phyloP scores from a whole-genome alignment of 2,329 filamentous ascomycete species.

The Aaosphaeria arxii region DNA sequence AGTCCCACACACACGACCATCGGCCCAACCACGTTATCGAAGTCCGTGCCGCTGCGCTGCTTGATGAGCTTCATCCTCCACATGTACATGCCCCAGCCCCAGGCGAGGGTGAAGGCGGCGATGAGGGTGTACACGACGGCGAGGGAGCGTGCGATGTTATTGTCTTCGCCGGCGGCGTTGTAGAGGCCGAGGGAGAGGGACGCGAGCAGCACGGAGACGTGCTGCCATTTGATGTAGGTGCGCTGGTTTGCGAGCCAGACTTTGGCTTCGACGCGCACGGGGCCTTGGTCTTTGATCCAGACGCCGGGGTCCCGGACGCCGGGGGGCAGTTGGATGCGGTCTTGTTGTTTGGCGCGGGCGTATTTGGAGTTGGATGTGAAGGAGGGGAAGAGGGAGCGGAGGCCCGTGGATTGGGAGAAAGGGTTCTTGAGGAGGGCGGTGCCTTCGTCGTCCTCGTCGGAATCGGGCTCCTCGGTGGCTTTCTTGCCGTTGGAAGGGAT shows the following conservation, averaged over 20 bases:
- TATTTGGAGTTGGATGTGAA: conserved; percentile 70
- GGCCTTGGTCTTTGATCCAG: conserved; percentile 94
- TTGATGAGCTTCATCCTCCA: conserved; percentile 75
- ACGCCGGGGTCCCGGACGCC: conserved; percentile 81
- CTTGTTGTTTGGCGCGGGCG: conserved; percentile 49
- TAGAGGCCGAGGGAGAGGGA: conserved; percentile 80
- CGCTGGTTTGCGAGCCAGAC: conserved; percentile 98
- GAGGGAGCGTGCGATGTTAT: conserved; percentile 71
- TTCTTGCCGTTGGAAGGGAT: conserved; percentile 30
- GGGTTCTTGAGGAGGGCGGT: conserved; percentile 16
- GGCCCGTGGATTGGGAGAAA: conserved; percentile 51
- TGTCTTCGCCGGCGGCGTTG: conserved; percentile 75
- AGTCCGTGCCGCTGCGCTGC: conserved; percentile 83
- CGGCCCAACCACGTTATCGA: conserved; percentile 85
- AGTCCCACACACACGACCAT: conserved; percentile 78
- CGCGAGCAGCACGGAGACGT: conserved; percentile 85
- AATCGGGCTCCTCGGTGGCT: conserved; percentile 46
- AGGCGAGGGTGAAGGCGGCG: conserved; percentile 76
- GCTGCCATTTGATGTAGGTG: conserved; percentile 98
- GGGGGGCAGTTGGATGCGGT: conserved; percentile 65
- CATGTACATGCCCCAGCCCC: conserved; percentile 85
- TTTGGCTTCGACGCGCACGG: conserved; percentile 91
- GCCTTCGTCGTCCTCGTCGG: conserved; percentile 48
- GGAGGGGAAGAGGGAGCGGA: conserved; percentile 74
- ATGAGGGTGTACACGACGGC: conserved; percentile 82